phyloP scores from a whole-genome alignment of 73 alveolate species.

The Breviolum minutum region DNA sequence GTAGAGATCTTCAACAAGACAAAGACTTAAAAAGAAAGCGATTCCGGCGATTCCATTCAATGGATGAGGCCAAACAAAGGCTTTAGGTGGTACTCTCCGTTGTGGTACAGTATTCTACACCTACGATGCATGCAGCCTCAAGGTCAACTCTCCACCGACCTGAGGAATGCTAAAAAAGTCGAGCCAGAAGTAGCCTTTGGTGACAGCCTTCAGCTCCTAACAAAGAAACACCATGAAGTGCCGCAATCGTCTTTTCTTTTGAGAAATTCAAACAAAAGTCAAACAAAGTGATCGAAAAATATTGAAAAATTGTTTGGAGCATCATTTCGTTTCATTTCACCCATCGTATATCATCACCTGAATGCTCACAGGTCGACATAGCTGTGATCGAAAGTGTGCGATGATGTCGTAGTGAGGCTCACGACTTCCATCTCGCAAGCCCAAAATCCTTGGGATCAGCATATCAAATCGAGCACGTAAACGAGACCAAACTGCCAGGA shows the following conservation, averaged over 20 bases:
- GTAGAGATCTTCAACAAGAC: too few species aligned
- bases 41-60: not conserved
- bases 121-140: not conserved
- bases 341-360: not conserved
- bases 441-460: not conserved
- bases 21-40: not conserved
- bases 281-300: not conserved
- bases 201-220: constrained; percentile 6
- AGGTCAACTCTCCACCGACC: not conserved
- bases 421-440: not conserved
- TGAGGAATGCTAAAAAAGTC: constrained; percentile 37
- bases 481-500: too few species aligned
- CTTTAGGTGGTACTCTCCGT: too few species aligned
- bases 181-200: constrained; percentile 1
- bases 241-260: too few species aligned
- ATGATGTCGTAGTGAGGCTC: not conserved
- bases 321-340: not conserved
- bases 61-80: too few species aligned
- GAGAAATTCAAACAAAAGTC: not conserved
- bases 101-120: too few species aligned
- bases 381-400: not conserved
- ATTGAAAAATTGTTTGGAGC: not conserved
- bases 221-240: too few species aligned
- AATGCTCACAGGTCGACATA: not conserved
- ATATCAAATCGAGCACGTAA: too few species aligned